Evolutionary conservation across 305 asterid genomes (phyloP), one percentile per base, ranked within the genome.

Genomic region (Solanum chacoense): DNA sequence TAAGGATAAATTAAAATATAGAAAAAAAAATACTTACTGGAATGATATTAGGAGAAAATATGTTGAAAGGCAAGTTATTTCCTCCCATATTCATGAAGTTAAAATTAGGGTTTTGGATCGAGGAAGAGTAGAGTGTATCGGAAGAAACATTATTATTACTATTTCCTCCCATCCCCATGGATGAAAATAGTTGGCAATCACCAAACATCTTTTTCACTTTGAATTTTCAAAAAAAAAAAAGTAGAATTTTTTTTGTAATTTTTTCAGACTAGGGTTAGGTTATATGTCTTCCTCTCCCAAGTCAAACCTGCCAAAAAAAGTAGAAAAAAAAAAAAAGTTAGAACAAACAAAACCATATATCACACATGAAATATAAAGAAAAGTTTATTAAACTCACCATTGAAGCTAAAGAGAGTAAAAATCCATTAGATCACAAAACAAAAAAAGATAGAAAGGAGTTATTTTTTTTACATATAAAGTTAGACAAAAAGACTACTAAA

Each of bases 141-240:
- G 95, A 74, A 36, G 93, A 88, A 11, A 84, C 93, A 8, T 7
- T 55, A 42, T 75, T 34, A 75, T 73, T 89, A 50, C 88, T 89
- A 50, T 89, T 93, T 22, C 93, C 94, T 50, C 94, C 96, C 36
- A 42, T 42, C 22, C 96, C 98, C 95, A 95, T 92, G 31, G 97
- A 89, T 80, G 98, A 92, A 90, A 96, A 90, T 35, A 97, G 96
- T 91, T 97, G 98, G 87, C 98, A 94, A 93, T 97, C 99, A 90
- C 98, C 98, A 93, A 92, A 95, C 99, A 97, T 97, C 69, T 91
- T 91, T 55, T 31, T 12, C 7, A 22, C 40, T 38, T 67, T 37
- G 79, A 36, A 67, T 75, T 88, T 55, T 85, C 42, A 80, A 12
- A 72, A 85, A 55, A 76, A 35, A 32, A 35, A 26, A 69, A 11